These are phyloP conservation scores for Cucurbita moschata DNA, from an alignment of 306 rosid genomes.

Conservation along the genomic window DNA sequence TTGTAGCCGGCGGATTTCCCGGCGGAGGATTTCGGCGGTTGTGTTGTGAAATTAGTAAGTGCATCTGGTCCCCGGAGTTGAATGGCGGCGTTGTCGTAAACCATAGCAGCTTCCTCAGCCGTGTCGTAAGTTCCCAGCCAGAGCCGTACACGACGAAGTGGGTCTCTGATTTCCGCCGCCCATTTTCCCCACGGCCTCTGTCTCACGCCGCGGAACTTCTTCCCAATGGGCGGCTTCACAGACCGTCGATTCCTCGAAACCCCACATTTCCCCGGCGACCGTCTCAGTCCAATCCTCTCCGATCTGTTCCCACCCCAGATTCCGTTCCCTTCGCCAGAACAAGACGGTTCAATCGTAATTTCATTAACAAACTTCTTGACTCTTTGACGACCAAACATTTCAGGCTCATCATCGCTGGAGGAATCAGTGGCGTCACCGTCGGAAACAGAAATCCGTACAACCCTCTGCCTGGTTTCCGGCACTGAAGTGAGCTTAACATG, in stretches of 20 bases:
- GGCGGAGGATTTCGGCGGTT: constrained; percentile 9
- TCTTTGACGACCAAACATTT: constrained; percentile 17
- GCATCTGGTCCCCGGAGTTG: constrained; percentile 86
- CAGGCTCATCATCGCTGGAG: constrained; percentile 59
- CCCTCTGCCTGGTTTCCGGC: constrained; percentile 17
- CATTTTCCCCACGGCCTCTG: constrained; percentile 99
- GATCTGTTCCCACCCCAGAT: constrained; percentile 14
- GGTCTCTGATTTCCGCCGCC: constrained; percentile 99
- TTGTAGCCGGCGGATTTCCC: constrained; percentile 11
- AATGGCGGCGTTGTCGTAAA: constrained; percentile 90
- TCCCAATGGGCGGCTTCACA: constrained; percentile 16
- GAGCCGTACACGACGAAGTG: constrained; percentile 65
- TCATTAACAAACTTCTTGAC: constrained; percentile 52
- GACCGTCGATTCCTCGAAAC: constrained; percentile 1
- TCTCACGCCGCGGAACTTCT: constrained; percentile 81
- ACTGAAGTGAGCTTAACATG: constrained; percentile 27
- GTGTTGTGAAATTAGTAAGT: constrained; percentile 61
- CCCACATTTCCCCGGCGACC: not conserved
- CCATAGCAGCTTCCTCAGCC: constrained; percentile 92
- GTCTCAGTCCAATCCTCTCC: constrained; percentile 12
- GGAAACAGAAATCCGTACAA: constrained; percentile 47
- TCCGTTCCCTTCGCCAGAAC: constrained; percentile 10
- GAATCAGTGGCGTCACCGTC: constrained; percentile 82
- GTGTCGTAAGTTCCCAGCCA: constrained; percentile 92
- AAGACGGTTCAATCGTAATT: constrained; percentile 38